phyloP scores from a whole-genome alignment of 805 yeast genomes.

The Saturnispora mendoncae region DNA sequence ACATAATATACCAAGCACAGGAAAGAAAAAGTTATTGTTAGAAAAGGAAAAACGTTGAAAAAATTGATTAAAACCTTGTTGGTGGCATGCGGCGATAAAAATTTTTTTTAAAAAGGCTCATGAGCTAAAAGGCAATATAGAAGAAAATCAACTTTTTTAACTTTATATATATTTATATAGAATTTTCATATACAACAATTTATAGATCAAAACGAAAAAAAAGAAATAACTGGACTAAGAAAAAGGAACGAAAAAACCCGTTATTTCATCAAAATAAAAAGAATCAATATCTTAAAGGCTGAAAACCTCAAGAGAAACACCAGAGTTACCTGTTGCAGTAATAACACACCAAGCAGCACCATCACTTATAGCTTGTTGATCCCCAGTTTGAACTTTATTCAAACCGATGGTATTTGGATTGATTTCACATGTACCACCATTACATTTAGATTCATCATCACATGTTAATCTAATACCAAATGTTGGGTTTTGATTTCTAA shows the following conservation, averaged over 20 bases:
- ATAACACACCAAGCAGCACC: slow-evolving; percentile 80
- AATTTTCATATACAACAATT: neutral
- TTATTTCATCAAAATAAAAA: too few species aligned
- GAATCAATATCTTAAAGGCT: slow-evolving; percentile 24
- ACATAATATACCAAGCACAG: slow-evolving; percentile 10
- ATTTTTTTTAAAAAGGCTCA: slow-evolving; percentile 8
- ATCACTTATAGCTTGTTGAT: slow-evolving; percentile 23
- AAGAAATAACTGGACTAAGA: neutral
- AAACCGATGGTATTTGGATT: slow-evolving; percentile 58
- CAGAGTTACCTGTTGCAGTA: slow-evolving; percentile 56
- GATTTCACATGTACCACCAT: slow-evolving; percentile 74
- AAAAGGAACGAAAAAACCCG: neutral
- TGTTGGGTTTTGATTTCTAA: slow-evolving; percentile 45
- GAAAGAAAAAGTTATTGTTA: neutral
- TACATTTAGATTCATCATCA: slow-evolving; percentile 58
- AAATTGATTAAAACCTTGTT: neutral
- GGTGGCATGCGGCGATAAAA: slow-evolving; percentile 1
- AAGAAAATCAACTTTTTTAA: too few species aligned
- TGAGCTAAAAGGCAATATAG: too few species aligned
- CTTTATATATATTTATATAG: too few species aligned
- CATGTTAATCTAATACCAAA: slow-evolving; percentile 72
- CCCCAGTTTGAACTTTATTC: slow-evolving; percentile 42
- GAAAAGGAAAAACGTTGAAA: too few species aligned
- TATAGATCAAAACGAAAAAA: neutral
- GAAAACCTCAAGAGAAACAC: slow-evolving; percentile 69